Conservation (phyloP, 2,329 filamentous ascomycete species). For the Rutstroemia sydowiana region DNA sequence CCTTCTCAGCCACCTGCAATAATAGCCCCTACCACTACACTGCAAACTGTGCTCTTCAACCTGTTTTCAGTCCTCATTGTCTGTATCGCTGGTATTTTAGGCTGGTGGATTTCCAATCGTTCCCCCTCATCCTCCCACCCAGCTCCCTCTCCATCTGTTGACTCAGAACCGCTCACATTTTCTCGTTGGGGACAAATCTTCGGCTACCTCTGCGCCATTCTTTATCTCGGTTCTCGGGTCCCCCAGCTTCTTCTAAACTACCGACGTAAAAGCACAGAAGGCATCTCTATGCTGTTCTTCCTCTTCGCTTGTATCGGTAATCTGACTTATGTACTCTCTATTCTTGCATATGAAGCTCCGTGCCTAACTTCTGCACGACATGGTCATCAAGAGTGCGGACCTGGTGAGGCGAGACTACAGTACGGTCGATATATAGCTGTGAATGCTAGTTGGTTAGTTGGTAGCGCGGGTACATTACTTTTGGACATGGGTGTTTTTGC, state of each 20-base stretch:
- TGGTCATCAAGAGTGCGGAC: slow-evolving; percentile 43
- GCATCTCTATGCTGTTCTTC: slow-evolving; percentile 91
- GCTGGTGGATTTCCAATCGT: slow-evolving; percentile 68
- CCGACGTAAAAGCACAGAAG: slow-evolving; percentile 85
- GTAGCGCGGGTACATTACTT: slow-evolving; percentile 79
- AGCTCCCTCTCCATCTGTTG: slow-evolving; percentile 29
- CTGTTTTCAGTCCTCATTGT: slow-evolving; percentile 70
- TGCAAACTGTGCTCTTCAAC: slow-evolving; percentile 66
- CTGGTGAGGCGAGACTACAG: slow-evolving; percentile 33
- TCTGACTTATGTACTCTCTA: slow-evolving; percentile 84
- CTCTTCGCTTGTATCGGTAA: slow-evolving; percentile 95
- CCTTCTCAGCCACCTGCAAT: slow-evolving; percentile 33
- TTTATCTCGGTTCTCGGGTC: slow-evolving; percentile 84
- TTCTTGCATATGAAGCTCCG: slow-evolving; percentile 78
- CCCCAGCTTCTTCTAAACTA: slow-evolving; percentile 92
- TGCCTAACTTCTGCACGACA: slow-evolving; percentile 38
- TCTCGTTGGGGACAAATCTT: slow-evolving; percentile 80
- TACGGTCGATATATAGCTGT: slow-evolving; percentile 82
- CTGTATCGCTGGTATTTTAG: slow-evolving; percentile 71
- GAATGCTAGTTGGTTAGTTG: slow-evolving; percentile 84
- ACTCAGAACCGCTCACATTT: slow-evolving; percentile 52
- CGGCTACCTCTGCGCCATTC: slow-evolving; percentile 80
- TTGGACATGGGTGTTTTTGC: slow-evolving; percentile 81
- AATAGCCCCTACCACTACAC: slow-evolving; percentile 38
- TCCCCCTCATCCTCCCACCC: slow-evolving; percentile 28